phyloP scores from a whole-genome alignment of 2,329 filamentous ascomycete species.

The Thielaviopsis punctulata region DNA sequence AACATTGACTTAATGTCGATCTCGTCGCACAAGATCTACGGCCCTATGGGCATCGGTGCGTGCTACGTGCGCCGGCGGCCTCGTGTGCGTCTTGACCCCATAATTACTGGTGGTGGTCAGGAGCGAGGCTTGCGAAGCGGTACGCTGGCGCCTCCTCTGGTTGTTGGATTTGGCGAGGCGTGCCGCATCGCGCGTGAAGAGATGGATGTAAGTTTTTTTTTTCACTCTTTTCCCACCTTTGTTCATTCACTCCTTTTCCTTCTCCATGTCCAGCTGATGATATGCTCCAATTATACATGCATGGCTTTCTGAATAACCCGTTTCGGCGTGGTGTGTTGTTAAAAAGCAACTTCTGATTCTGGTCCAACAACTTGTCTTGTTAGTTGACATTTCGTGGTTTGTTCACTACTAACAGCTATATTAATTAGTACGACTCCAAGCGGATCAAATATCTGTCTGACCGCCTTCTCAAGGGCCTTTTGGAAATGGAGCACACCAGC shows the following conservation, averaged over 20 bases:
- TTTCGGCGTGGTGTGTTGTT: slow-evolving; percentile 43
- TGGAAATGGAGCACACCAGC: slow-evolving; percentile 78
- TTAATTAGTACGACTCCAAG: slow-evolving; percentile 79
- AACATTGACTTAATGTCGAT: slow-evolving; percentile 98
- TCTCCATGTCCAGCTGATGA: slow-evolving; percentile 45
- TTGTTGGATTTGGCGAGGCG: slow-evolving; percentile 89
- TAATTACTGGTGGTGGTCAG: slow-evolving; percentile 92
- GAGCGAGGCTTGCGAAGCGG: slow-evolving; percentile 90
- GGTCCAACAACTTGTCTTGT: neutral
- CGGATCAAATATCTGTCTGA: slow-evolving; percentile 72
- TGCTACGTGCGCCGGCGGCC: slow-evolving; percentile 90
- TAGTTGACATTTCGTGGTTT: slow-evolving; percentile 10
- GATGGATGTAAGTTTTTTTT: slow-evolving; percentile 54
- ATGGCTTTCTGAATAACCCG: slow-evolving; percentile 73
- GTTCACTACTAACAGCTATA: slow-evolving; percentile 13
- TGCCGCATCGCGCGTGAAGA: slow-evolving; percentile 84
- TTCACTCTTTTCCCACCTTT: slow-evolving; percentile 13
- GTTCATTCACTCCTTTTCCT: slow-evolving; percentile 11
- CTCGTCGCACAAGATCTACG: slow-evolving; percentile 96
- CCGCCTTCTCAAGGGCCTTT: slow-evolving; percentile 62
- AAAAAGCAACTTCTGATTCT: slow-evolving; percentile 49
- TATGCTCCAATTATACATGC: slow-evolving; percentile 54
- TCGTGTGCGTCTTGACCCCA: slow-evolving; percentile 81
- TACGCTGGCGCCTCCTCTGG: slow-evolving; percentile 73
- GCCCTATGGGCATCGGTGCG: slow-evolving; percentile 89